A percentile compares a stretch with the other conserved stretches of the same genome.
Evolutionary conservation across 139 green algal genomes (phyloP).

Genomic region (Chlorella sp.): DNA sequence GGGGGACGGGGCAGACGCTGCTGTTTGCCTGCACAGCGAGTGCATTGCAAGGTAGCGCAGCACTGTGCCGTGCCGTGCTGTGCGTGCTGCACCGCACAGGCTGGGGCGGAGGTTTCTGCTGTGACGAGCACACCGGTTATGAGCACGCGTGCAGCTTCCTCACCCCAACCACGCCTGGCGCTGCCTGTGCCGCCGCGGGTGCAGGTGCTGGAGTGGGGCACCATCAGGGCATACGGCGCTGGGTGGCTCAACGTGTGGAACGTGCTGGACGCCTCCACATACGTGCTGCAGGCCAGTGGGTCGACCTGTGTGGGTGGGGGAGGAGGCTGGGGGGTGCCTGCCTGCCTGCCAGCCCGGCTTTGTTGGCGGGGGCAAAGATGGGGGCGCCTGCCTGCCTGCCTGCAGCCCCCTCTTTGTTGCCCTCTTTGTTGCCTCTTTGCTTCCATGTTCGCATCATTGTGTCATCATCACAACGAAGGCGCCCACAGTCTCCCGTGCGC

Average conservation of each 20-base stretch:
- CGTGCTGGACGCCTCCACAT: constrained; percentile 55
- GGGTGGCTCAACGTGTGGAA: constrained; percentile 65
- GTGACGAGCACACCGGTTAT: neutral
- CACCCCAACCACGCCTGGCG: neutral
- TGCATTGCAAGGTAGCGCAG: neutral
- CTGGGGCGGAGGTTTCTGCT: too few relatives aligned
- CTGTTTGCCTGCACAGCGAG: neutral
- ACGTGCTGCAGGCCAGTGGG: constrained; percentile 49
- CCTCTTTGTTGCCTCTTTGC: neutral
- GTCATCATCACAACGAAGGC: neutral
- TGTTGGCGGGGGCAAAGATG: neutral
- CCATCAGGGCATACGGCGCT: constrained; percentile 50
- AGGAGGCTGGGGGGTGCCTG: neutral
- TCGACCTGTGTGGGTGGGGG: neutral
- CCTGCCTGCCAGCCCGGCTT: neutral
- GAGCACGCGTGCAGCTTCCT: neutral
- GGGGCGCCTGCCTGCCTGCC: too few relatives aligned
- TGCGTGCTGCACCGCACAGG: neutral
- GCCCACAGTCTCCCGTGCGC: too few relatives aligned
- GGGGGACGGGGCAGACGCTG: too few relatives aligned
- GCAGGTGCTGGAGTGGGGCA: constrained; percentile 50
- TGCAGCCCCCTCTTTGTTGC: too few relatives aligned
- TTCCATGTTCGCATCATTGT: neutral
- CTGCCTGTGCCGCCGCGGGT: constrained; percentile 12
- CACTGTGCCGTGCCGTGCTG: neutral